Base-by-base conservation (phyloP, 345 rosid genomes). In the Aurinia saxatilis region DNA sequence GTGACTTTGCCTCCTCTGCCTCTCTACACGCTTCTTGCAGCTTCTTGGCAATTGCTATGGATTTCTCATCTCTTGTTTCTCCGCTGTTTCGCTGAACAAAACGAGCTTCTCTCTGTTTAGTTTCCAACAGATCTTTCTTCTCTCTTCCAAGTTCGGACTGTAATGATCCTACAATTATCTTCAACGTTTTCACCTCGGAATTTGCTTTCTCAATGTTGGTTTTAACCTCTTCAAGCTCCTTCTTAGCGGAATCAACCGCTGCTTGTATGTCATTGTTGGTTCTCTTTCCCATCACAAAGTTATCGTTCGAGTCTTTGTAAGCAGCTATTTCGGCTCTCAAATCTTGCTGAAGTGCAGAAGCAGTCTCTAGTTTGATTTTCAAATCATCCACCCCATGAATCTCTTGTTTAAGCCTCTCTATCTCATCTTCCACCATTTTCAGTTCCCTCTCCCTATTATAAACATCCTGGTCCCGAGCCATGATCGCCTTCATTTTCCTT, bases 181-280 rank as follows among this genome's bases (percentile, higher is more conserved):
- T 87, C 76, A 93, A 76, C 49, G 70, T 75, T 57, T 77, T 77
- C 57, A 87, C 95, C 81, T 93, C 97, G 0, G 80, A 78, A 31
- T 57, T 76, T 10, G 95, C 83, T 74, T 82, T 93, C 66, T 78
- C 95, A 15, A 90, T 81, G 76, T 87, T 87, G 30, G 75, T 42
- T 72, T 78, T 90, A 62, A 90, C 88, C 75, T 85, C 85, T 74
- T 85, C 84, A 10, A 93, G 95, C 63, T 90, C 99, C 67, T 77
- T 87, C 66, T 73, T 85, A 2, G 95, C 93, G 1, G 90, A 85
- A 79, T 78, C 79, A 69, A 85, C 78, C 3, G 81, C 83, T 33
- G 65, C 78, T 67, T 81, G 86, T 57, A 82, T 72, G 50, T 80
- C 82, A 42, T 58, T 65, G 50, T 78, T 88, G 74, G 36, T 76